Percentiles rank a stretch among this genome's conserved stretches.
phyloP scores from a whole-genome alignment of 2,329 filamentous ascomycete genomes.

The Pseudopithomyces chartarum region DNA sequence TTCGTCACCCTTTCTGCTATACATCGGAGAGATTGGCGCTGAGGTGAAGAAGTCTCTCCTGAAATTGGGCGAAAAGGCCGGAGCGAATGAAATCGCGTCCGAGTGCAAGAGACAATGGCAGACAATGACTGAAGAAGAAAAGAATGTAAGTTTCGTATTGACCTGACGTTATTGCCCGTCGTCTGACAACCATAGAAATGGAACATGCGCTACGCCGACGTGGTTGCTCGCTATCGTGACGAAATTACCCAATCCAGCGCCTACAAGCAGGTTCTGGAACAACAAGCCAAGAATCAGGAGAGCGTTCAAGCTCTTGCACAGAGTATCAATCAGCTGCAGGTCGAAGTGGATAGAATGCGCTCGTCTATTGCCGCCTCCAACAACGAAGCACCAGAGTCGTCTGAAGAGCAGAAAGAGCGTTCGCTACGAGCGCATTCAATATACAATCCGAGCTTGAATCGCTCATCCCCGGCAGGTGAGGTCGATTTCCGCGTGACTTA shows the following conservation, averaged over 20 bases:
- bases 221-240: constrained; percentile 46
- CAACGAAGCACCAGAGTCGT: constrained; percentile 21
- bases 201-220: constrained; percentile 47
- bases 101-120: constrained; percentile 48
- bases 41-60: constrained; percentile 45
- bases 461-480: constrained; percentile 46
- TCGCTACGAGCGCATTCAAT: constrained; percentile 35
- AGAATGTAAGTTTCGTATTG: constrained; percentile 30
- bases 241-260: constrained; percentile 43
- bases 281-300: constrained; percentile 45
- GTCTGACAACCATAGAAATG: constrained; percentile 42
- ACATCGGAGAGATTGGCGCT: constrained; percentile 45
- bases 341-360: constrained; percentile 46
- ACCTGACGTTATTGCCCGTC: neutral
- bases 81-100: constrained; percentile 48
- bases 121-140: constrained; percentile 45
- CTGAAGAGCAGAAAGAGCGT: constrained; percentile 24
- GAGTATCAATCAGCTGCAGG: constrained; percentile 47
- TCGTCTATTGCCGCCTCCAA: constrained; percentile 36
- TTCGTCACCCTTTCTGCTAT: constrained; percentile 47
- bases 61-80: constrained; percentile 43
- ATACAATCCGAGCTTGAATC: constrained; percentile 42
- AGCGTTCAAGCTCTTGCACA: constrained; percentile 47
- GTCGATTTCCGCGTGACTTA: constrained; percentile 57
- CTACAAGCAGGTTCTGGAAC: constrained; percentile 43